Evolutionary conservation across 257 asterid species (phyloP), one percentile per base, ranked within the genome.

Genomic region (Jacaranda mimosifolia): DNA sequence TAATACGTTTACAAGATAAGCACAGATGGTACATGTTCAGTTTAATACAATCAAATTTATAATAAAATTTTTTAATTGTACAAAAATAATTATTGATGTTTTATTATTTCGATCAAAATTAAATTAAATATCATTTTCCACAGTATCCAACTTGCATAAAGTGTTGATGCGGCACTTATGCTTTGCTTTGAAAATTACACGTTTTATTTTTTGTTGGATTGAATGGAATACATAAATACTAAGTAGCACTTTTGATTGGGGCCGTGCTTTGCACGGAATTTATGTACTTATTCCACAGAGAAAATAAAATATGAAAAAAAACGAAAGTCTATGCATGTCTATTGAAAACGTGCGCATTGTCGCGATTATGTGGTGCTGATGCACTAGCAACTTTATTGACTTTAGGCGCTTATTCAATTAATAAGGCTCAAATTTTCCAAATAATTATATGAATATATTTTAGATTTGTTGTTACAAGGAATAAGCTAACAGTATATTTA

Each of bases 131-230:
- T 42, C 46, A 42, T 42, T 42, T 42, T 42, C 46, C 8, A 5
- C 9, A 4, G 46, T 42, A 42, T 9, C 6, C 8, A 11, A 13
- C 15, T 48, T 13, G 58, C 13, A 12, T 36, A 56, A 56, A 56
- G 63, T 18, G 63, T 18, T 55, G 26, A 17, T 5, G 26, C 9
- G 17, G 60, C 88, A 73, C 81, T 89, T 55, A 1, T 17, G 32
- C 32, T 5, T 56, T 17, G 32, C 21, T 4, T 18, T 56, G 63
- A 56, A 56, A 17, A 26, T 32, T 26, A 9, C 63, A 70, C 75
- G 75, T 70, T 70, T 26, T 52, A 57, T 57, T 18, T 32, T 63
- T 63, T 26, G 32, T 26, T 26, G 32, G 19, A 4, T 26, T 0
- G 43, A 36, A 36, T 21, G 12, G 1, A 63, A 35, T 63, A 35